These are phyloP conservation scores for Parathielavia hyrcaniae DNA, from an alignment of 495 filamentous ascomycete species.

Conservation along the genomic window DNA sequence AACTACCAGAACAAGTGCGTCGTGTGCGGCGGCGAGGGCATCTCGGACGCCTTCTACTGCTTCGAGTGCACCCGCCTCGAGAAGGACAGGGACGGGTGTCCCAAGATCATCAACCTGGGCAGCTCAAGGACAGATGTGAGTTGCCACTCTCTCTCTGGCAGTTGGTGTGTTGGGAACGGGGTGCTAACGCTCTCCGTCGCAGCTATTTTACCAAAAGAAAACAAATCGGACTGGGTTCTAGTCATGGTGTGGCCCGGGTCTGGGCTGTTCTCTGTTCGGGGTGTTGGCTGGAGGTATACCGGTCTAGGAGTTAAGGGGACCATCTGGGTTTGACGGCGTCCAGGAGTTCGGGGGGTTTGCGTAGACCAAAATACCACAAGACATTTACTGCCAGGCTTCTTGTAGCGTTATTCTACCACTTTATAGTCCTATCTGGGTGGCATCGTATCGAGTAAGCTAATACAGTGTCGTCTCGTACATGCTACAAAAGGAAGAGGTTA, in stretches of 20 bases:
- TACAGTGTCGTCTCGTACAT: slow-evolving; percentile 10
- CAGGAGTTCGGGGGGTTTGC: background rate
- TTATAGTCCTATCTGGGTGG: background rate
- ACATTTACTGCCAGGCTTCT: background rate
- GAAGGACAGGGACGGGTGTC: slow-evolving; percentile 95
- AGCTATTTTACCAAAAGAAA: slow-evolving; percentile 52
- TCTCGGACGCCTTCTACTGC: slow-evolving; percentile 99
- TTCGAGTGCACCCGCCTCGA: slow-evolving; percentile 97
- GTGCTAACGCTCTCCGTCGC: background rate
- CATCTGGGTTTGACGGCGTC: slow-evolving; percentile 4
- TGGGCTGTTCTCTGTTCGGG: slow-evolving; percentile 24
- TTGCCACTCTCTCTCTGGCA: slow-evolving; percentile 21
- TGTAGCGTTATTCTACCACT: background rate
- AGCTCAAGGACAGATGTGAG: slow-evolving; percentile 89
- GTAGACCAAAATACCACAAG: background rate
- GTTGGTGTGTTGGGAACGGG: no score
- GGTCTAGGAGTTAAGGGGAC: background rate
- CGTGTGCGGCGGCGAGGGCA: slow-evolving; percentile 96
- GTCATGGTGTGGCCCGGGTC: slow-evolving; percentile 37
- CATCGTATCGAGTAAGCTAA: background rate
- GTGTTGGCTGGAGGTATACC: background rate
- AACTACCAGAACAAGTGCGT: slow-evolving; percentile 99
- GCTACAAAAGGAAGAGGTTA: slow-evolving; percentile 9
- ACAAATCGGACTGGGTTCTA: slow-evolving; percentile 46
- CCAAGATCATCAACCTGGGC: slow-evolving; percentile 98